Evolutionary conservation across 495 filamentous ascomycete species (phyloP), one percentile per base, ranked within the genome.

Genomic region (Aspergillus hancockii): DNA sequence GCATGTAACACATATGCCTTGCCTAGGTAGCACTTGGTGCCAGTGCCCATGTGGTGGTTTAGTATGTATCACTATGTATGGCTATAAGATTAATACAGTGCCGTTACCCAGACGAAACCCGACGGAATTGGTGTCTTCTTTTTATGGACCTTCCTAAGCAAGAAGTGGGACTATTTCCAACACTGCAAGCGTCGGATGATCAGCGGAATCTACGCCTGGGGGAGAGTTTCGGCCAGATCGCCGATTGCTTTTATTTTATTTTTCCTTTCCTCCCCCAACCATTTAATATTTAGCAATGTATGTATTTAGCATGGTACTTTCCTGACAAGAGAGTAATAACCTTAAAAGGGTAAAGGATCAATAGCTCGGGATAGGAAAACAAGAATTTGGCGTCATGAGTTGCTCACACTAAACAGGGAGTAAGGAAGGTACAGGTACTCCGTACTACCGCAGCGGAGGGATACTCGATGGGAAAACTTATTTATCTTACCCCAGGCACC

Each of bases 141-240:
- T 10, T 4, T 32, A 32, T 10, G 30, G 30, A 32, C 30, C 4
- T 10, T 32, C 30, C 5, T 46, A 38, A 49, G 18, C 36, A 14
- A 58, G 30, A 52, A 63, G 51, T 59, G 52, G 61, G 53, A 40
- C 52, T 52, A 52, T 60, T 57, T 56, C 58, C 54, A 55, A 43
- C 34, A 57, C 45, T 63, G 50, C 63, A 55, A 57, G 59, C 60
- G 54, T 62, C 63, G 63, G 63, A 66, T 60, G 63, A 66, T 66
- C 63, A 60, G 54, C 61, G 36, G 25, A 60, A 66, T 59, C 59
- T 50, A 50, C 52, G 54, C 45, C 59, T 61, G 56, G 56, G 56
- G 55, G 50, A 34, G 25, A 36, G 30, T 32, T n/a, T n/a, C n/a
- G n/a, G n/a, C n/a, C n/a, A n/a, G n/a, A n/a, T n/a, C n/a, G n/a